A percentile compares a stretch with the other conserved stretches of the same genome.
phyloP scores from a whole-genome alignment of 805 yeast genomes.

The Starmera quercuum region DNA sequence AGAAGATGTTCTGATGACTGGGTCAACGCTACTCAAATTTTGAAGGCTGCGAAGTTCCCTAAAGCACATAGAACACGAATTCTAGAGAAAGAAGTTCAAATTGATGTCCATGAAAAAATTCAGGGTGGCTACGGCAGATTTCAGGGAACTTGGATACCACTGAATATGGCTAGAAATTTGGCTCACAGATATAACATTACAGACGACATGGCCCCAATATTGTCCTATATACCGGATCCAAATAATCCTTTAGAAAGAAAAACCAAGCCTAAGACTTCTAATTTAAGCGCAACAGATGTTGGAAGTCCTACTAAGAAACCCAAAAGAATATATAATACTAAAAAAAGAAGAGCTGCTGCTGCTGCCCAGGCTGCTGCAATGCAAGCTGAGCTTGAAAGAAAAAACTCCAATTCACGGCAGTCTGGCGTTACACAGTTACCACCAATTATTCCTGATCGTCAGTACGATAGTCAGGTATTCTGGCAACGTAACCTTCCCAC shows the following conservation, averaged over 20 bases:
- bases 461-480: background rate
- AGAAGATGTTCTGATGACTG: slow-evolving; percentile 86
- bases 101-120: slow-evolving; percentile 62
- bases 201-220: slow-evolving; percentile 42
- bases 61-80: slow-evolving; percentile 75
- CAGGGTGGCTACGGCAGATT: slow-evolving; percentile 84
- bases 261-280: slow-evolving; percentile 18
- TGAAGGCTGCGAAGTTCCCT: slow-evolving; percentile 71
- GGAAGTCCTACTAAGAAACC: slow-evolving; percentile 14
- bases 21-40: slow-evolving; percentile 83
- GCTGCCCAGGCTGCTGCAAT: slow-evolving; percentile 13
- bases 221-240: slow-evolving; percentile 44
- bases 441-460: background rate
- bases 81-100: slow-evolving; percentile 67
- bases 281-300: slow-evolving; percentile 6
- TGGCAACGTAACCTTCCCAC: slow-evolving; percentile 11
- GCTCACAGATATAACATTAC: slow-evolving; percentile 44
- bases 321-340: slow-evolving; percentile 15
- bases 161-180: slow-evolving; percentile 53
- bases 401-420: no score
- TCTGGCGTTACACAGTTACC: background rate
- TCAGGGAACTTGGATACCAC: slow-evolving; percentile 84
- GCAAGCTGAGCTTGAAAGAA: background rate
- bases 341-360: slow-evolving; percentile 19
- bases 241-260: slow-evolving; percentile 36